phyloP scores from a whole-genome alignment of 1,284 basidiomycete species.

The Singerocomus inundabilis region DNA sequence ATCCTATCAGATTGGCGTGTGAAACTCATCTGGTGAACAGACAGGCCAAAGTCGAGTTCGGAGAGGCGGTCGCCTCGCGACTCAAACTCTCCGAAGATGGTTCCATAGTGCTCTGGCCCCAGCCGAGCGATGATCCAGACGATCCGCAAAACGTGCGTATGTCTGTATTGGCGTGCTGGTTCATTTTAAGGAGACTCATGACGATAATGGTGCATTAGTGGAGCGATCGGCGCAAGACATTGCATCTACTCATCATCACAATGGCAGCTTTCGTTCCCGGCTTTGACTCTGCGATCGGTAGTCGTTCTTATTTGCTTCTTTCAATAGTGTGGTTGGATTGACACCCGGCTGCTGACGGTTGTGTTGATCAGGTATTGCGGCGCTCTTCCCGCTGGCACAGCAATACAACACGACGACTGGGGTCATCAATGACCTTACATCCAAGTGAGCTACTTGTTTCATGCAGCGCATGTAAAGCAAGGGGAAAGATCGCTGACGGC shows the following conservation, averaged over 20 bases:
- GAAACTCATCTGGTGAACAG: conserved; percentile 31
- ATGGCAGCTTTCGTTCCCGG: too few relatives aligned
- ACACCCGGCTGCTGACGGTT: neutral
- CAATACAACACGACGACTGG: conserved; percentile 52
- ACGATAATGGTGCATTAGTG: conserved; percentile 33
- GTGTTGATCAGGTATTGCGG: conserved; percentile 44
- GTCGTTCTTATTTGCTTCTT: neutral
- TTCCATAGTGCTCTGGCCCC: conserved; percentile 54
- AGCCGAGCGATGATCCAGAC: conserved; percentile 50
- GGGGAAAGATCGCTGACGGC: neutral
- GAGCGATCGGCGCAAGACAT: conserved; percentile 42
- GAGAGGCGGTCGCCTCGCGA: conserved; percentile 42
- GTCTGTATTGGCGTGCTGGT: neutral
- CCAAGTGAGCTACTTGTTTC: conserved; percentile 38
- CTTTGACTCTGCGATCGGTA: conserved; percentile 53
- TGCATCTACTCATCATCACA: conserved; percentile 51
- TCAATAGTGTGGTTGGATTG: neutral
- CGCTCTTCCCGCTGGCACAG: conserved; percentile 48
- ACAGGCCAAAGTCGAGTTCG: conserved; percentile 53
- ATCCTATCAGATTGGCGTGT: too few relatives aligned
- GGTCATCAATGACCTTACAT: conserved; percentile 54
- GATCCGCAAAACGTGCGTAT: conserved; percentile 53
- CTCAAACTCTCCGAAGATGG: conserved; percentile 52
- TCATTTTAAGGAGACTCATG: neutral
- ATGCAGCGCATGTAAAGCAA: neutral